Conservation (phyloP, 2,329 filamentous ascomycete genomes). For the Diaporthe ampelina region DNA sequence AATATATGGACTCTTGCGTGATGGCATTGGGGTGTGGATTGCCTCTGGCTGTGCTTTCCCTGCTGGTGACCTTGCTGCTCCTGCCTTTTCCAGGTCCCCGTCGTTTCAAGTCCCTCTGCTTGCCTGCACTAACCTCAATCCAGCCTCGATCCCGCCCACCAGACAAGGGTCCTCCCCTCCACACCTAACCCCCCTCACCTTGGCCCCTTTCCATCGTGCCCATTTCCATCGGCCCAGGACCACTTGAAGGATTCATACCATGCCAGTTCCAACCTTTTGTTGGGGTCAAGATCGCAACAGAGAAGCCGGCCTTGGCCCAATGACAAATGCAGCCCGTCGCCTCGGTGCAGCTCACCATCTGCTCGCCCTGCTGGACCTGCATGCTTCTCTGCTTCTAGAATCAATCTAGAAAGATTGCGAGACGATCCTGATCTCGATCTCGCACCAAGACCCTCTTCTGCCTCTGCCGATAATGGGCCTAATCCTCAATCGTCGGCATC, state of each 20-base stretch:
- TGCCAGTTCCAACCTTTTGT: not conserved
- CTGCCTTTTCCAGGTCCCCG: slow-evolving; percentile 29
- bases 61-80: slow-evolving; percentile 14
- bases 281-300: slow-evolving; percentile 1
- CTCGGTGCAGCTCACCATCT: slow-evolving; percentile 23
- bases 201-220: slow-evolving; percentile 3
- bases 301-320: not conserved
- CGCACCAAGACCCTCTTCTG: not conserved
- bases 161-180: slow-evolving; percentile 16
- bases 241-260: slow-evolving; percentile 13
- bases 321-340: slow-evolving; percentile 29
- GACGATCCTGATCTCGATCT: slow-evolving; percentile 28
- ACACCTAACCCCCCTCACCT: not conserved
- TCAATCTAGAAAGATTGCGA: slow-evolving; percentile 36
- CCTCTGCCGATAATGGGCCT: not conserved
- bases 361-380: slow-evolving; percentile 7
- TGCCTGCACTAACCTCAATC: slow-evolving; percentile 17
- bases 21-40: slow-evolving; percentile 25
- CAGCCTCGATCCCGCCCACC: slow-evolving; percentile 32
- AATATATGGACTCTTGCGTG: slow-evolving; percentile 29
- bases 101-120: slow-evolving; percentile 32
- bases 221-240: slow-evolving; percentile 6
- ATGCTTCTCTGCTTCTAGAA: slow-evolving; percentile 32
- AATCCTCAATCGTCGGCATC: slow-evolving; percentile 2
- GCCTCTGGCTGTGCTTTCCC: not conserved